phyloP scores from a whole-genome alignment of 768 basidiomycete genomes.

The Zangia roseola region DNA sequence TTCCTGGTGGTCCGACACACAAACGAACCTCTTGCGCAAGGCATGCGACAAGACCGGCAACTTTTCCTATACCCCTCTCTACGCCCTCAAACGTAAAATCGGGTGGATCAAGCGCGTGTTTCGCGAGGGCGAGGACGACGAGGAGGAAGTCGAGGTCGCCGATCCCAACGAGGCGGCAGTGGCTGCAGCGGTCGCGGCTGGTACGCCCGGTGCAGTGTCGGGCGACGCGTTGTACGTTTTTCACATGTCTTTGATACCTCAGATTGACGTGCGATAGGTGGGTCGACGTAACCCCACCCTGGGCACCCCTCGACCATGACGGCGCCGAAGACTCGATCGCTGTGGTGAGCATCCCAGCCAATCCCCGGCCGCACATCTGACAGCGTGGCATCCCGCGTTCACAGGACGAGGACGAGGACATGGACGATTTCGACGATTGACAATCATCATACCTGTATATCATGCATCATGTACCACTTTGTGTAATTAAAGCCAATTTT shows the following conservation, averaged over 20 bases:
- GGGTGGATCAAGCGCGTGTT: background rate
- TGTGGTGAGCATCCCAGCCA: conserved; percentile 3
- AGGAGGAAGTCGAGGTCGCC: background rate
- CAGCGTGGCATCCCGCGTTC: background rate
- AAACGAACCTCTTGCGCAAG: conserved; percentile 22
- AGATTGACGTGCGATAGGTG: conserved; percentile 16
- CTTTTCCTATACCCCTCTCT: conserved; percentile 30
- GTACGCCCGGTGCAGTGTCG: no score
- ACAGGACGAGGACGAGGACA: background rate
- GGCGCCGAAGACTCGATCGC: conserved; percentile 19
- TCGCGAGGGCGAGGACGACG: background rate
- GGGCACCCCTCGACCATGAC: conserved; percentile 27
- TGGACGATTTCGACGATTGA: background rate
- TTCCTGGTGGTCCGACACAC: conserved; percentile 23
- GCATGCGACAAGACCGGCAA: conserved; percentile 20
- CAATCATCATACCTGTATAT: no score
- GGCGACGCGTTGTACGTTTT: conserved; percentile 21
- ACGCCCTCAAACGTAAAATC: conserved; percentile 18
- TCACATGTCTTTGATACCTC: background rate
- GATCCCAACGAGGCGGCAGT: no score
- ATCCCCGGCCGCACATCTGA: background rate
- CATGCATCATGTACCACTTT: no score
- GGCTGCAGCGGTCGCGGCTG: no score
- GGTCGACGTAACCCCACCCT: conserved; percentile 16
- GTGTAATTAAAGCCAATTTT: no score